Evolutionary conservation across 1,284 basidiomycete genomes (phyloP).

Genomic region (Ceratobasidium sp.): DNA sequence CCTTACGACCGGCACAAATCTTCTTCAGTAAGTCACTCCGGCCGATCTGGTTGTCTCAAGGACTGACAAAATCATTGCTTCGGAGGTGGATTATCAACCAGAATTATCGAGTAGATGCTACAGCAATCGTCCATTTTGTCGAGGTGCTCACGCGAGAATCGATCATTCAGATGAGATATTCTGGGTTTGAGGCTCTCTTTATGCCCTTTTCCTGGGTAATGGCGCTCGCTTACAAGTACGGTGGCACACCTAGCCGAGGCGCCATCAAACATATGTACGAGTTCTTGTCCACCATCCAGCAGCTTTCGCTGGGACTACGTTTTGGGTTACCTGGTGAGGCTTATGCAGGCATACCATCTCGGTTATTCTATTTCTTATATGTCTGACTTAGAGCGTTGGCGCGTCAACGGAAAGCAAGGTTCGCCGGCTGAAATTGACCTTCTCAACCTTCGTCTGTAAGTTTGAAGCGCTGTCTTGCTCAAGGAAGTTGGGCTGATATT

Average conservation of each 20-base stretch:
- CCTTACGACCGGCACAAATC: background rate
- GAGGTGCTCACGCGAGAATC: constrained; percentile 6
- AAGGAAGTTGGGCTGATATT: background rate
- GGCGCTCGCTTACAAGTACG: constrained; percentile 3
- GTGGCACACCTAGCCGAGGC: background rate
- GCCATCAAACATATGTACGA: background rate
- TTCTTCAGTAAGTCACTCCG: background rate
- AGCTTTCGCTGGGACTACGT: constrained; percentile 15
- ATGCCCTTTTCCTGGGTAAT: constrained; percentile 22
- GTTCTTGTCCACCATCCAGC: background rate
- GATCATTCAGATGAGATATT: background rate
- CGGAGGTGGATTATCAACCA: background rate
- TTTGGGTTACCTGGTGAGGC: constrained; percentile 11
- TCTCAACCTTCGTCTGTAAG: constrained; percentile 34
- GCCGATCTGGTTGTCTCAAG: background rate
- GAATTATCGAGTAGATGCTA: background rate
- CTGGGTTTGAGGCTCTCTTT: background rate
- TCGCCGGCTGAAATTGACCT: constrained; percentile 4
- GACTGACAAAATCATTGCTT: background rate
- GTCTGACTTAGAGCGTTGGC: background rate
- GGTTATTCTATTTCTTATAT: background rate
- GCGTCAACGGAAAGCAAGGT: constrained; percentile 7
- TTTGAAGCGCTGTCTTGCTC: background rate
- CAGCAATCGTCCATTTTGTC: background rate
- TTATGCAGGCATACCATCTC: background rate